A percentile compares a stretch with the other conserved stretches of the same genome.
Evolutionary conservation across 306 rosid species (phyloP).

Genomic region (Styphnolobium japonicum): DNA sequence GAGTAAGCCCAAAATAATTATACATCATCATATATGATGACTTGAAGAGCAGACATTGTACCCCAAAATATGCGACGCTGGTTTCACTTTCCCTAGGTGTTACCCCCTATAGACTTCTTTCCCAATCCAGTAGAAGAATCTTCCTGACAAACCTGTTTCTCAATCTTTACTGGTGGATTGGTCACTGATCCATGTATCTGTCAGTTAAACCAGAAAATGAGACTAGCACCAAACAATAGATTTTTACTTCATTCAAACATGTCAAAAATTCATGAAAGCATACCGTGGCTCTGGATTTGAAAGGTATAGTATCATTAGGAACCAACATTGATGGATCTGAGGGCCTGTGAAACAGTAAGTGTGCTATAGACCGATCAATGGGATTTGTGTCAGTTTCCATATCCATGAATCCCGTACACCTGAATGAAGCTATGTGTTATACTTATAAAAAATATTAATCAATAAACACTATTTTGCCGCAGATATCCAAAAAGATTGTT

Average conservation of each 20-base stretch:
- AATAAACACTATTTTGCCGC: neutral
- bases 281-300: conserved; percentile 48
- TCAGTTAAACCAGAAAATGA: conserved; percentile 31
- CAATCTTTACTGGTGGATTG: conserved; percentile 40
- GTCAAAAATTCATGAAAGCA: conserved; percentile 26
- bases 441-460: conserved; percentile 20
- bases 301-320: conserved; percentile 29
- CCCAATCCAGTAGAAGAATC: conserved; percentile 38
- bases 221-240: neutral
- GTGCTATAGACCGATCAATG: conserved; percentile 87
- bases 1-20: conserved; percentile 28
- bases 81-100: conserved; percentile 10
- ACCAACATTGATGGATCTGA: conserved; percentile 45
- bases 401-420: conserved; percentile 65
- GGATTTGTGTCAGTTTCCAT: conserved; percentile 85
- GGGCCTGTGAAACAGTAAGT: conserved; percentile 81
- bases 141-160: conserved; percentile 49
- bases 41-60: conserved; percentile 7
- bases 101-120: conserved; percentile 5
- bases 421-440: conserved; percentile 32
- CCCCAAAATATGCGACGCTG: conserved; percentile 4
- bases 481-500: neutral
- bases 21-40: conserved; percentile 19
- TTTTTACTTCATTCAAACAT: neutral
- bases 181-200: conserved; percentile 48